These are phyloP conservation scores for Sodiomyces alkalinus DNA, from an alignment of 2,329 filamentous ascomycete genomes.

Conservation along the genomic window DNA sequence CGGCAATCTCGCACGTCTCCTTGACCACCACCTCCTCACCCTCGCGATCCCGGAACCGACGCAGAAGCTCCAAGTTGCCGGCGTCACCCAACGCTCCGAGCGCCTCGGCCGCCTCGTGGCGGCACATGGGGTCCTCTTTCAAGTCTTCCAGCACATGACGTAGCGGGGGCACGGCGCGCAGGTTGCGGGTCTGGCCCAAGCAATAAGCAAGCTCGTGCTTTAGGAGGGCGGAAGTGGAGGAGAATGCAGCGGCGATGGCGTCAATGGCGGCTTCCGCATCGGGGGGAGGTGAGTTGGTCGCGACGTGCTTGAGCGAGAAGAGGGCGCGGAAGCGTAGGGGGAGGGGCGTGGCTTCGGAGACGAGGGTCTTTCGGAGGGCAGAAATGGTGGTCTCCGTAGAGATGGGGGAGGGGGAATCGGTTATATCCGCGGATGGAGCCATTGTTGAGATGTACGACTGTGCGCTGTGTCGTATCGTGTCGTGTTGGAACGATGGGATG, in stretches of 20 bases:
- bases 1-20: constrained; percentile 94
- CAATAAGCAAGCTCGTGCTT: constrained; percentile 98
- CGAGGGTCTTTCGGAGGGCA: constrained; percentile 59
- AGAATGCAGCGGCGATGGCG: constrained; percentile 79
- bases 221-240: constrained; percentile 72
- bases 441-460: constrained; percentile 9
- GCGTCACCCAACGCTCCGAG: constrained; percentile 72
- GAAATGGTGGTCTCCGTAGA: constrained; percentile 30
- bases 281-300: constrained; percentile 49
- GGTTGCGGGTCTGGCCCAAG: constrained; percentile 75
- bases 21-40: constrained; percentile 69
- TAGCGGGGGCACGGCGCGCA: constrained; percentile 57
- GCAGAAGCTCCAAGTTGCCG: constrained; percentile 59
- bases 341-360: constrained; percentile 66
- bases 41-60: constrained; percentile 55
- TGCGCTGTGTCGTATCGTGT: too few relatives aligned
- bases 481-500: too few relatives aligned
- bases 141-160: constrained; percentile 60
- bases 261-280: constrained; percentile 45
- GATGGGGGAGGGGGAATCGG: constrained; percentile 6
- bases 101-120: constrained; percentile 93
- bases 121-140: constrained; percentile 84
- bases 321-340: constrained; percentile 87
- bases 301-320: constrained; percentile 93
- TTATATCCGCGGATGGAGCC: constrained; percentile 10